Evolutionary conservation across 208 protist genomes (phyloP).

Genomic region (Trypanosoma congolense): DNA sequence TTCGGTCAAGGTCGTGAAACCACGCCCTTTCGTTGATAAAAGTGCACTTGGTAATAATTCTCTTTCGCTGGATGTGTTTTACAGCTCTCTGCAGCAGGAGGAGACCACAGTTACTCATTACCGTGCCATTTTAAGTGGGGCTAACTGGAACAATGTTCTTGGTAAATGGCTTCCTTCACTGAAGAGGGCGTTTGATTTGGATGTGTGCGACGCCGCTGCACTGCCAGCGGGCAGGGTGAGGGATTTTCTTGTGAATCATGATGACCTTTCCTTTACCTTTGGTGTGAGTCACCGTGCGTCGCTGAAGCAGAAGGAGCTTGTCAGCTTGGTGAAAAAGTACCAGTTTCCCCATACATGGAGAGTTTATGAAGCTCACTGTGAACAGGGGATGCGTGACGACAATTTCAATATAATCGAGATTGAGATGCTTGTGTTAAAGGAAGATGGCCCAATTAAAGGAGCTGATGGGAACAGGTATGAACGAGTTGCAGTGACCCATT

Average conservation of each 20-base stretch:
- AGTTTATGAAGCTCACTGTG: slow-evolving; percentile 29
- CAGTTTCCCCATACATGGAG: slow-evolving; percentile 24
- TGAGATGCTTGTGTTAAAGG: too few relatives aligned
- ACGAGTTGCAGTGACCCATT: too few relatives aligned
- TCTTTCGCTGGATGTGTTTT: neutral
- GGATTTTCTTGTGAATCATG: neutral
- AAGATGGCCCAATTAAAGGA: too few relatives aligned
- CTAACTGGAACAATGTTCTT: neutral
- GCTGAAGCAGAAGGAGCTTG: neutral
- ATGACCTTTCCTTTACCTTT: neutral
- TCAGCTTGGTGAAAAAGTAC: neutral
- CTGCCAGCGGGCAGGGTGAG: neutral
- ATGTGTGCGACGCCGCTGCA: neutral
- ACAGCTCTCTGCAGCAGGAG: neutral
- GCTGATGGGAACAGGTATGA: too few relatives aligned
- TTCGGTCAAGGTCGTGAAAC: neutral
- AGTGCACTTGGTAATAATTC: neutral
- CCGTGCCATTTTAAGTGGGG: neutral
- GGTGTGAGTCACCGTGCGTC: neutral
- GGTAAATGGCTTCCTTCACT: neutral
- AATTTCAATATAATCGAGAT: too few relatives aligned
- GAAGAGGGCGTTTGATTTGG: neutral
- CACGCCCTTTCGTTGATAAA: neutral
- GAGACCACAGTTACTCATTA: neutral
- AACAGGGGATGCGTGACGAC: too few relatives aligned